A percentile compares a stretch with the other conserved stretches of the same genome.
Conservation (phyloP, 2,329 filamentous ascomycete species). For the Aspergillus tanneri region DNA sequence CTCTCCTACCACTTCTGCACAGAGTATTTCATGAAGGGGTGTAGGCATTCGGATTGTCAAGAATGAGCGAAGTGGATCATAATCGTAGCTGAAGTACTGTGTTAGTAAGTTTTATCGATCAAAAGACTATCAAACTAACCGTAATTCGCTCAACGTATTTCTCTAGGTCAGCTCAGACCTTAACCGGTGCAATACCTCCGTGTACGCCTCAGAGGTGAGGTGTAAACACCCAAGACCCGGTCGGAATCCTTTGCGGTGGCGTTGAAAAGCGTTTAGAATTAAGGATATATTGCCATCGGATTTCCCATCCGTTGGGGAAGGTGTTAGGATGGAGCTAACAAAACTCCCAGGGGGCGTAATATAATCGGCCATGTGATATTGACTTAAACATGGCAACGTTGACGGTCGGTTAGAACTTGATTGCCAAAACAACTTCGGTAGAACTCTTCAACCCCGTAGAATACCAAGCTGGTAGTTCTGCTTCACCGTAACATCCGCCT, state of each 20-base stretch:
- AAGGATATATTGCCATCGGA: neutral
- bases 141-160: neutral
- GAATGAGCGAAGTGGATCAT: neutral
- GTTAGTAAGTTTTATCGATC: neutral
- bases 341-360: conserved; percentile 1
- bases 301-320: neutral
- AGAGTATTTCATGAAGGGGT: conserved; percentile 1
- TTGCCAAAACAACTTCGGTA: too few relatives aligned
- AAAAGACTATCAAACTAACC: neutral
- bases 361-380: neutral
- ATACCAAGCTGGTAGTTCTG: too few relatives aligned
- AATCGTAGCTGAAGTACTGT: neutral
- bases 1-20: neutral
- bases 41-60: conserved; percentile 1
- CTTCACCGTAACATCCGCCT: too few relatives aligned
- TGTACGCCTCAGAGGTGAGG: neutral
- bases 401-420: too few relatives aligned
- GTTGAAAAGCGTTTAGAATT: neutral
- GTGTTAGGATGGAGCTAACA: neutral
- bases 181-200: neutral
- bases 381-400: neutral
- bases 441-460: too few relatives aligned
- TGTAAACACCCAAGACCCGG: neutral
- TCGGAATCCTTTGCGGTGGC: neutral
- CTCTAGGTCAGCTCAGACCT: neutral